phyloP scores from a whole-genome alignment of 495 filamentous ascomycete genomes.

The Rusavskia elegans region DNA sequence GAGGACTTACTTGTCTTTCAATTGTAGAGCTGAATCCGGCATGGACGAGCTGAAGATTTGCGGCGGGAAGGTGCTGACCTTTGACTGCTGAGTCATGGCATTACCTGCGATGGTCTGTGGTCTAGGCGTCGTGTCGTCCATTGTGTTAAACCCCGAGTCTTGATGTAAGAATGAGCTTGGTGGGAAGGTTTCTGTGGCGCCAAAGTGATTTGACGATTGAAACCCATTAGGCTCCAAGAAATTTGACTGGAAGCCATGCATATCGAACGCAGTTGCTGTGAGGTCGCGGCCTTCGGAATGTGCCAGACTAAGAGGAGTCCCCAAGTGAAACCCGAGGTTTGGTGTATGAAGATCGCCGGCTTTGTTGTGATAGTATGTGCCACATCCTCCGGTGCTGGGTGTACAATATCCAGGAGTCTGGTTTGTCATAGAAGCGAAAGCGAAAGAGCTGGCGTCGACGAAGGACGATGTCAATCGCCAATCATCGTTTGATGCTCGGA shows the following conservation, averaged over 20 bases:
- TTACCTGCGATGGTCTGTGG: slow-evolving; percentile 29
- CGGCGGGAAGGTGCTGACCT: slow-evolving; percentile 17
- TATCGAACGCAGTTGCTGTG: slow-evolving; percentile 31
- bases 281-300: slow-evolving; percentile 45
- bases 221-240: slow-evolving; percentile 51
- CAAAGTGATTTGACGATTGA: slow-evolving; percentile 59
- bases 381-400: slow-evolving; percentile 69
- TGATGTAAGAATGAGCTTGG: slow-evolving; percentile 68
- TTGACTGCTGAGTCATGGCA: slow-evolving; percentile 23
- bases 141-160: slow-evolving; percentile 59
- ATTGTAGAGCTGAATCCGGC: slow-evolving; percentile 23
- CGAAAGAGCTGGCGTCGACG: slow-evolving; percentile 69
- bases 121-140: slow-evolving; percentile 49
- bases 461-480: slow-evolving; percentile 79
- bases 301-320: slow-evolving; percentile 72
- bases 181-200: slow-evolving; percentile 50
- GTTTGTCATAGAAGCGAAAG: slow-evolving; percentile 60
- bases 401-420: slow-evolving; percentile 77
- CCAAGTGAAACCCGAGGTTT: slow-evolving; percentile 53
- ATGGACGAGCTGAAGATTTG: slow-evolving; percentile 9
- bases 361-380: slow-evolving; percentile 64
- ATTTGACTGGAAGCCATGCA: slow-evolving; percentile 43
- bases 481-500: slow-evolving; percentile 55
- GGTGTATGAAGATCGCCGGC: slow-evolving; percentile 88
- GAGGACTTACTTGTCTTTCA: slow-evolving; percentile 28